Evolutionary conservation across 768 basidiomycete species (phyloP), one percentile per base, ranked within the genome.

Genomic region (Pisolithus albus): DNA sequence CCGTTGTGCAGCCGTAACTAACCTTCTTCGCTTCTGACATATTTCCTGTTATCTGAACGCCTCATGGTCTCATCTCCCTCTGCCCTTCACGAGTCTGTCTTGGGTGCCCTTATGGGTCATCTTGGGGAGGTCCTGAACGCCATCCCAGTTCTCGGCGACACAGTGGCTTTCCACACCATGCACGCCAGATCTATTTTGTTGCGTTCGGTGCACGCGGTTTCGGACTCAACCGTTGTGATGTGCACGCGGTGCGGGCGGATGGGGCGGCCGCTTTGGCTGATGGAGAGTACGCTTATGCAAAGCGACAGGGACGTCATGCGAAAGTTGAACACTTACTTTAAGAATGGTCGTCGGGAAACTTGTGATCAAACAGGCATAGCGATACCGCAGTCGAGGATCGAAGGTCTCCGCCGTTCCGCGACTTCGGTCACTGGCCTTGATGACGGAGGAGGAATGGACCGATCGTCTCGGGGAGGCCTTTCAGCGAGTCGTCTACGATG

Each of bases 401-500:
- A 40, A 40, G 16, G n/a, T 8, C 13, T n/a, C 39, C 39, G 9
- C 21, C 8, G 13, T 8, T 9, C 13, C 8, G 2, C 8, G 9
- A 28, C 28, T 28, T 28, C 47, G 0, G 58, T 55, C 1, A 64
- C 74, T 18, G 65, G 61, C 0, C 9, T 21, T 0, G 65, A 70
- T 40, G 10, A 52, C 64, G 4, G 52, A 54, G 4, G 54, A 62
- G 13, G 62, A 67, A 9, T 61, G 73, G 3, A 70, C 72, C 0
- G 48, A 53, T 5, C 74, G 71, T 70, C 56, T 73, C 4, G 48
- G 46, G 2, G 56, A 60, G 4, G 55, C 57, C 9, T 52, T 64
- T 3, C 47, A 40, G n/a, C n/a, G 10, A 6, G 28, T 28, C 28
- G 9, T 40, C 39, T 9, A 9, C n/a, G 39, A 40, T 40, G 39